A percentile compares a stretch with the other conserved stretches of the same genome.
These are phyloP conservation scores for Crithidia brevicula DNA, from an alignment of 208 protist genomes.

Conservation along the genomic window DNA sequence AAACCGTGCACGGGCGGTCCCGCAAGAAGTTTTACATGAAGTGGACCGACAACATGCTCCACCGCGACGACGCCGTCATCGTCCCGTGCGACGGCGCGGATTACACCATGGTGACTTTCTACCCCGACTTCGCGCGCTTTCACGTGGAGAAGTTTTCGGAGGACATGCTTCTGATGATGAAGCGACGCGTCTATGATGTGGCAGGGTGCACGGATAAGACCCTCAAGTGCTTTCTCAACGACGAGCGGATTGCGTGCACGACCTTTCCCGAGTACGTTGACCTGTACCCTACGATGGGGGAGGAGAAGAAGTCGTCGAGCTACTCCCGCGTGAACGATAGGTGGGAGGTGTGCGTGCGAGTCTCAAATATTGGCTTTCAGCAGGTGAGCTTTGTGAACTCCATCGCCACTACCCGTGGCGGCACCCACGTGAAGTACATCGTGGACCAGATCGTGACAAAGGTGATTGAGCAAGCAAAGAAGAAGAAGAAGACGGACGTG, in stretches of 20 bases:
- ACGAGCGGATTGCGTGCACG: constrained; percentile 88
- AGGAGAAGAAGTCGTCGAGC: constrained; percentile 77
- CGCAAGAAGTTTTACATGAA: constrained; percentile 96
- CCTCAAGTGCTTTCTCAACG: constrained; percentile 97
- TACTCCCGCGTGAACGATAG: constrained; percentile 92
- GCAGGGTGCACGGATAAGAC: constrained; percentile 95
- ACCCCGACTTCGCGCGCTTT: constrained; percentile 98
- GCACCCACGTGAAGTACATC: constrained; percentile 99
- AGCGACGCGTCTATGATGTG: constrained; percentile 99
- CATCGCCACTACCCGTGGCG: constrained; percentile 99
- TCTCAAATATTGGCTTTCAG: constrained; percentile 95
- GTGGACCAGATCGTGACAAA: constrained; percentile 94
- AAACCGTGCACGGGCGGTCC: constrained; percentile 95
- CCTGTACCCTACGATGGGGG: constrained; percentile 93
- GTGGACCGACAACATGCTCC: constrained; percentile 98
- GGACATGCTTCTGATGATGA: constrained; percentile 97
- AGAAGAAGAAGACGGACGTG: constrained; percentile 97
- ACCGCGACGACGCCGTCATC: constrained; percentile 93
- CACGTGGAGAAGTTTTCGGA: constrained; percentile 95
- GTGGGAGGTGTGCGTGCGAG: constrained; percentile 97
- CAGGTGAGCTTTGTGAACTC: constrained; percentile 99
- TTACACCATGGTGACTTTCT: constrained; percentile 99
- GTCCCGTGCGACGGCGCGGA: constrained; percentile 75
- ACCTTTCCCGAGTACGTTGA: constrained; percentile 98
- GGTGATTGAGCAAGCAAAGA: constrained; percentile 92